Conservation (phyloP, 805 yeast species). For the Priceomyces melissophilus region DNA sequence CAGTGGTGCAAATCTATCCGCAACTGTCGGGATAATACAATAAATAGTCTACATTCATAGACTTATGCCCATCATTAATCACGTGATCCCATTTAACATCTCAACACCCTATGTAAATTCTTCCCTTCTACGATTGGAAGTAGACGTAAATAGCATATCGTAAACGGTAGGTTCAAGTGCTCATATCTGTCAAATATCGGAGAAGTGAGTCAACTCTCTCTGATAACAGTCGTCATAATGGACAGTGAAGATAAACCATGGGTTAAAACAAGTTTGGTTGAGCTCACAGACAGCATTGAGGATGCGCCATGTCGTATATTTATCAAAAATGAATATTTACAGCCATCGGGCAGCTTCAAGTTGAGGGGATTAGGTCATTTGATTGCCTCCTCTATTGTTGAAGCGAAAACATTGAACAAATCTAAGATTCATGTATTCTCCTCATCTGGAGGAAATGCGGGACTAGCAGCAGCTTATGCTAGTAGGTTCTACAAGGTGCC, state of each 20-base stretch:
- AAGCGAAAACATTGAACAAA: conserved; percentile 17
- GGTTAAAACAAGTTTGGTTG: conserved; percentile 31
- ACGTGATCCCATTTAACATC: too few relatives aligned
- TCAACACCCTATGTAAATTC: too few relatives aligned
- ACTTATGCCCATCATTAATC: too few relatives aligned
- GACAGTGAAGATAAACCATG: neutral
- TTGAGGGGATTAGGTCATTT: conserved; percentile 53
- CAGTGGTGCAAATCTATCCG: too few relatives aligned
- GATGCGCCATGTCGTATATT: conserved; percentile 34
- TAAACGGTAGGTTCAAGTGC: too few relatives aligned
- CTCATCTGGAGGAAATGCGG: conserved; percentile 37
- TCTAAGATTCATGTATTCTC: conserved; percentile 19
- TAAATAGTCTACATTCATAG: too few relatives aligned
- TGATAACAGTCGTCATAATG: neutral
- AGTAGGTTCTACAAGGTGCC: conserved; percentile 15
- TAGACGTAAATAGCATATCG: too few relatives aligned
- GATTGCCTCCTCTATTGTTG: conserved; percentile 30
- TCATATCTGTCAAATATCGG: too few relatives aligned
- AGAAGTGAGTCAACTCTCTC: too few relatives aligned
- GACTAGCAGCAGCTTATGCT: conserved; percentile 31
- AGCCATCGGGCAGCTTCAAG: conserved; percentile 59
- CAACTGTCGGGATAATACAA: too few relatives aligned
- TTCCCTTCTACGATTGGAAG: too few relatives aligned
- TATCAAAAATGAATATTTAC: conserved; percentile 49
- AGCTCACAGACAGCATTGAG: conserved; percentile 24